Conservation (phyloP, 208 protist species). For the Crithidia sp. region DNA sequence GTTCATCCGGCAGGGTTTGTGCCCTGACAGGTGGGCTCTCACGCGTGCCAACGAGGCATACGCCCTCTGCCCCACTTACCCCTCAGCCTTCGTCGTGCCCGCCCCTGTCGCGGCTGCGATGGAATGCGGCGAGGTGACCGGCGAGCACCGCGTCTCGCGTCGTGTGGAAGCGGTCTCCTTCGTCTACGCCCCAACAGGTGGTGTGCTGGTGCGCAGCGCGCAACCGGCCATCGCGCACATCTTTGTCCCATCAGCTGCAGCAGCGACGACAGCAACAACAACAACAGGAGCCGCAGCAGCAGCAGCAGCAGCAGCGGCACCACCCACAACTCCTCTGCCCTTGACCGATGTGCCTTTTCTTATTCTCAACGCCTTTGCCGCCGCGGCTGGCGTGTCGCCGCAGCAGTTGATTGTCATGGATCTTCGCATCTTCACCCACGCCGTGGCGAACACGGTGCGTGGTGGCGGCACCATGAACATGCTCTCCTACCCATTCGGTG, state of each 20-base stretch:
- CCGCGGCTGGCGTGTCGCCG: conserved; percentile 14
- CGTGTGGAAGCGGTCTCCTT: conserved; percentile 84
- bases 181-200: conserved; percentile 48
- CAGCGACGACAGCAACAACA: background rate
- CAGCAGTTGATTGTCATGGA: conserved; percentile 46
- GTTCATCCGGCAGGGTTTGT: conserved; percentile 41
- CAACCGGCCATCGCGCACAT: conserved; percentile 62
- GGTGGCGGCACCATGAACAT: conserved; percentile 48
- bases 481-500: conserved; percentile 29
- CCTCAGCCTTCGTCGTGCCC: conserved; percentile 52
- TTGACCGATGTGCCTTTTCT: conserved; percentile 19
- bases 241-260: conserved; percentile 22
- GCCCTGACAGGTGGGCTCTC: conserved; percentile 36
- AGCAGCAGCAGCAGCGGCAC: background rate
- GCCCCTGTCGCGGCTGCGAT: conserved; percentile 28
- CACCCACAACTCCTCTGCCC: background rate
- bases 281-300: background rate
- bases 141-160: conserved; percentile 39
- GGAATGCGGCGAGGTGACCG: conserved; percentile 22
- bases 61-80: conserved; percentile 54
- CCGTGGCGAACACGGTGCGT: conserved; percentile 38
- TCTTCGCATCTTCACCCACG: conserved; percentile 38
- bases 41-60: conserved; percentile 43
- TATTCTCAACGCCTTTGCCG: conserved; percentile 28
- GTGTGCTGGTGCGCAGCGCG: conserved; percentile 59